Evolutionary conservation across 2,329 filamentous ascomycete species (phyloP).

Genomic region (Aspergillus texensis): DNA sequence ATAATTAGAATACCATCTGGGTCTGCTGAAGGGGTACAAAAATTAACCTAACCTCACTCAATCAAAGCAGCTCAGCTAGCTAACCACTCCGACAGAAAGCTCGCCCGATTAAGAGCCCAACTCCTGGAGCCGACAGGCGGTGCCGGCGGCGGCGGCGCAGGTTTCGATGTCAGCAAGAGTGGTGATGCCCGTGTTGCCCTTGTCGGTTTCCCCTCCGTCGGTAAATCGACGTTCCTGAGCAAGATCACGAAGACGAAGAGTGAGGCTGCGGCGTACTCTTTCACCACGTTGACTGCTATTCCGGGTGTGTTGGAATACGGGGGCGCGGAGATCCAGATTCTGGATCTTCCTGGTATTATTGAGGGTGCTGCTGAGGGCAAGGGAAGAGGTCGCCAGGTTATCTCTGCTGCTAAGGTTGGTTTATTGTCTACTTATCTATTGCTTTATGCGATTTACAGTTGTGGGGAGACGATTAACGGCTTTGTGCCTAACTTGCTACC

Average conservation of each 20-base stretch:
- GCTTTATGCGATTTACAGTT: too few species aligned
- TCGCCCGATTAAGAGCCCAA: slow-evolving; percentile 90
- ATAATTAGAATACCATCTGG: slow-evolving; percentile 88
- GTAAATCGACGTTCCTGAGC: slow-evolving; percentile 97
- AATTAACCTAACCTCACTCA: not conserved
- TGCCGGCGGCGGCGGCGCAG: slow-evolving; percentile 75
- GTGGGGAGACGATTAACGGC: not conserved
- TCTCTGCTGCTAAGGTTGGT: slow-evolving; percentile 82
- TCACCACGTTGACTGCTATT: slow-evolving; percentile 96
- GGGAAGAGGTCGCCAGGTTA: slow-evolving; percentile 92
- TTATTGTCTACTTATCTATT: not conserved
- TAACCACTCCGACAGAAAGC: slow-evolving; percentile 67
- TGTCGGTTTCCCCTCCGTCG: slow-evolving; percentile 97
- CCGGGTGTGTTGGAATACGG: slow-evolving; percentile 97
- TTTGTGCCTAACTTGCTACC: slow-evolving; percentile 8
- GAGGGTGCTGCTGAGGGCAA: slow-evolving; percentile 96
- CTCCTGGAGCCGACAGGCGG: slow-evolving; percentile 87
- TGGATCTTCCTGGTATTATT: slow-evolving; percentile 97
- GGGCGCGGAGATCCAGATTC: slow-evolving; percentile 94
- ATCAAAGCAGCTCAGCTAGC: not conserved
- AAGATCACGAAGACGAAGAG: slow-evolving; percentile 98
- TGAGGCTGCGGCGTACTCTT: slow-evolving; percentile 93
- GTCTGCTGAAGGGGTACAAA: slow-evolving; percentile 86
- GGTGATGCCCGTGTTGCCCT: slow-evolving; percentile 96
- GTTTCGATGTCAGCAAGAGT: slow-evolving; percentile 91